Conservation (phyloP, 306 rosid genomes). For the Fragaria nilgerrensis region DNA sequence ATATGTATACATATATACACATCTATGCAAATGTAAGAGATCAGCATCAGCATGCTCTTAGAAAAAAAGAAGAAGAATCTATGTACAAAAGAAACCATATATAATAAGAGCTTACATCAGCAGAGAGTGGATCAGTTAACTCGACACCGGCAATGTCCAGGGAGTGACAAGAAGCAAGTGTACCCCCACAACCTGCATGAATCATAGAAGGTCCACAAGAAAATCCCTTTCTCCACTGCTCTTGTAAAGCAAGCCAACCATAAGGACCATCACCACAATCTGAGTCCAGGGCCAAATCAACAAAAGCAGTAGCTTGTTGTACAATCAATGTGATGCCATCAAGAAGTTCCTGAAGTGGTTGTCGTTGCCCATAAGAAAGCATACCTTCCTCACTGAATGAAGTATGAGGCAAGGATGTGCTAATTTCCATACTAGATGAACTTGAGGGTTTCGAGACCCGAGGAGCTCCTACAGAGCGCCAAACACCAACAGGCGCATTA, state of each 20-base stretch:
- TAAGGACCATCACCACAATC: constrained; percentile 97
- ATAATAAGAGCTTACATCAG: constrained; percentile 66
- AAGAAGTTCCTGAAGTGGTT: constrained; percentile 96
- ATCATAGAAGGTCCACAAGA: constrained; percentile 97
- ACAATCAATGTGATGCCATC: constrained; percentile 86
- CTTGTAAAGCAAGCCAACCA: constrained; percentile 96
- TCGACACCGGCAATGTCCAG: constrained; percentile 98
- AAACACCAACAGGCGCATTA: constrained; percentile 92
- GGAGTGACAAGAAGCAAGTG: constrained; percentile 94
- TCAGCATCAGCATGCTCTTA: constrained; percentile 13
- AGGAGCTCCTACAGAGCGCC: constrained; percentile 89
- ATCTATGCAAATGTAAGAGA: background rate
- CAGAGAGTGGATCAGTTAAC: constrained; percentile 92
- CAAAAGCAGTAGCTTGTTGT: constrained; percentile 92
- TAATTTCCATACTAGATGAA: constrained; percentile 74
- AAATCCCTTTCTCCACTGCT: constrained; percentile 96
- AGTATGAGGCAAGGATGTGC: constrained; percentile 72
- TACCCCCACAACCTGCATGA: constrained; percentile 99
- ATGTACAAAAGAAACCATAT: constrained; percentile 4
- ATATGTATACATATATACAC: background rate
- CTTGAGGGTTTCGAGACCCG: constrained; percentile 64
- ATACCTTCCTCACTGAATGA: constrained; percentile 81
- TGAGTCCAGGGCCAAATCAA: constrained; percentile 85
- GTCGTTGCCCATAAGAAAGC: constrained; percentile 84
- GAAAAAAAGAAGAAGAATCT: constrained; percentile 9